phyloP scores from a whole-genome alignment of 2,329 filamentous ascomycete species.

The Aureobasidium sp. region DNA sequence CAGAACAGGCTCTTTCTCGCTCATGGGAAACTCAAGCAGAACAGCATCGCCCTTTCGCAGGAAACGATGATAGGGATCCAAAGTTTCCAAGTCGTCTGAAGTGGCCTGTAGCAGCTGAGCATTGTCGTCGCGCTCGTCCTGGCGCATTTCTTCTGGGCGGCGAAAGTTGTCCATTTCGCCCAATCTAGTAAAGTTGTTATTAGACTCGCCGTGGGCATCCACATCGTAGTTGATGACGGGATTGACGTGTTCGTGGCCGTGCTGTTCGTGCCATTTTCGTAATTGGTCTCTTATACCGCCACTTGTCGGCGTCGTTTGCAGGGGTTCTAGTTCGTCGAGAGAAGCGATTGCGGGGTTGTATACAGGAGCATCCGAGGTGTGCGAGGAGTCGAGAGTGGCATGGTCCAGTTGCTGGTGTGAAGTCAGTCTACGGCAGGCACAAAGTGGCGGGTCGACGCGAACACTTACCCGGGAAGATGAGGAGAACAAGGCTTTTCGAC shows the following conservation, averaged over 20 bases:
- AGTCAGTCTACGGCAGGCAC: neutral
- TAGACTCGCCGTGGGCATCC: conserved; percentile 23
- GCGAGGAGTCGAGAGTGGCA: neutral
- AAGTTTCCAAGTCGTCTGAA: conserved; percentile 27
- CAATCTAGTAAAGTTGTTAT: conserved; percentile 27
- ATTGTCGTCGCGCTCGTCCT: conserved; percentile 23
- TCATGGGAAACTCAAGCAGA: conserved; percentile 30
- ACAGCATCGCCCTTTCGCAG: conserved; percentile 44
- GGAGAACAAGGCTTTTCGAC: neutral
- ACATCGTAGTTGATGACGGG: conserved; percentile 21
- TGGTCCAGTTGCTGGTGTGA: neutral
- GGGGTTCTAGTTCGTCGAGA: neutral
- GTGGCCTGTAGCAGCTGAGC: conserved; percentile 19
- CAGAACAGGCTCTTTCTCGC: conserved; percentile 36
- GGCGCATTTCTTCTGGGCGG: conserved; percentile 21
- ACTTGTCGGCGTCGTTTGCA: neutral
- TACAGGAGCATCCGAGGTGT: neutral
- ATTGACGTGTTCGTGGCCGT: conserved; percentile 27
- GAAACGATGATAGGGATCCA: conserved; percentile 31
- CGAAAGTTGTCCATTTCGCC: conserved; percentile 25
- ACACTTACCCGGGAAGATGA: neutral
- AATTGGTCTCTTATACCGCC: conserved; percentile 31
- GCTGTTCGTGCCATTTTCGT: conserved; percentile 38
- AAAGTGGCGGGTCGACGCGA: no score
- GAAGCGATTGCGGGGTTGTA: conserved; percentile 1